These are phyloP conservation scores for Beta macrorhiza DNA, from an alignment of 179 eudicot species.

Conservation along the genomic window DNA sequence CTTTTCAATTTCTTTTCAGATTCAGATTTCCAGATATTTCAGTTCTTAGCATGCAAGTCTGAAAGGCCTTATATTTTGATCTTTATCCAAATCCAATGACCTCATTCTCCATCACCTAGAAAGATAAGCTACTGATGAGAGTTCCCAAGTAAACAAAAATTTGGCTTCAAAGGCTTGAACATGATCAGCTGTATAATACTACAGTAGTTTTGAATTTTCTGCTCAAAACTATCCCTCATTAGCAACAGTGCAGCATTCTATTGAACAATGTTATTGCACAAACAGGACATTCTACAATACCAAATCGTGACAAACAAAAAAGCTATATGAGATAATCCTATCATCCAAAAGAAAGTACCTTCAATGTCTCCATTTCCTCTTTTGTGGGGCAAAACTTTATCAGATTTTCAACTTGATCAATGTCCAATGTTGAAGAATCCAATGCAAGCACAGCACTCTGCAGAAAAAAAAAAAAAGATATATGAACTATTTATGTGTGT, in stretches of 20 bases:
- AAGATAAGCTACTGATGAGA: neutral
- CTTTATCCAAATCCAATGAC: neutral
- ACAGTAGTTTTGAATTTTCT: neutral
- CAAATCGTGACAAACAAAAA: neutral
- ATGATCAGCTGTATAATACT: neutral
- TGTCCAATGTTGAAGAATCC: constrained; percentile 79
- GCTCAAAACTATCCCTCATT: neutral
- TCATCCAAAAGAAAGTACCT: constrained; percentile 42
- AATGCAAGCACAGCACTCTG: constrained; percentile 84
- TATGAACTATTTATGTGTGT: too few relatives aligned
- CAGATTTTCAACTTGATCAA: constrained; percentile 94
- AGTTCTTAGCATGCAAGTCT: neutral
- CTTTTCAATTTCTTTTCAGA: too few relatives aligned
- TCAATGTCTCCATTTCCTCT: constrained; percentile 91
- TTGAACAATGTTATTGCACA: neutral
- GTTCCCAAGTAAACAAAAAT: constrained; percentile 3
- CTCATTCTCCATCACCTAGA: neutral
- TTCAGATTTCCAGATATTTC: too few relatives aligned
- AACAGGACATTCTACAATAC: neutral
- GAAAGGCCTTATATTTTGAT: neutral
- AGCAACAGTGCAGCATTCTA: neutral
- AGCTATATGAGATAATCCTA: constrained; percentile 3
- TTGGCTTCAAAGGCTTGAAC: neutral
- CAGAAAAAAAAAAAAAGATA: neutral
- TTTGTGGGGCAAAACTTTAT: constrained; percentile 94